A percentile compares a stretch with the other conserved stretches of the same genome.
These are phyloP conservation scores for Isatis tinctoria DNA, from an alignment of 345 rosid genomes.

Conservation along the genomic window DNA sequence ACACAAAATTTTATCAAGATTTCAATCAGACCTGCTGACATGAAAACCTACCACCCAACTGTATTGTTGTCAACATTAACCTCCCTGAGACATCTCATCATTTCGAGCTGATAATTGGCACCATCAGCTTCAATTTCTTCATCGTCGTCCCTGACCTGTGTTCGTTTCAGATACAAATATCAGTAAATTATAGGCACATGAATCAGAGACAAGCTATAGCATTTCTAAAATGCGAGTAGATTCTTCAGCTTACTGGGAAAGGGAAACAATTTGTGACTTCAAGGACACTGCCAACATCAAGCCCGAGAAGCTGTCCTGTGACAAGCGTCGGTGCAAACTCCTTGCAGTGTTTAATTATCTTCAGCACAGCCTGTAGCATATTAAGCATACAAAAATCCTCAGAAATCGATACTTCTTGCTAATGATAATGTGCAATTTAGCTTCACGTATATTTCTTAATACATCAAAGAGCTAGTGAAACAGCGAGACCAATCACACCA, in stretches of 20 bases:
- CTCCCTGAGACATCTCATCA: slow-evolving; percentile 98
- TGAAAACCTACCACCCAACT: slow-evolving; percentile 73
- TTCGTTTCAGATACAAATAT: not conserved
- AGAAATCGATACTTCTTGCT: not conserved
- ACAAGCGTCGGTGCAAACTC: slow-evolving; percentile 94
- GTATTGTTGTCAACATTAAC: slow-evolving; percentile 99
- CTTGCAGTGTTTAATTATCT: slow-evolving; percentile 97
- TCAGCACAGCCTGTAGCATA: slow-evolving; percentile 62
- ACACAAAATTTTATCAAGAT: not conserved
- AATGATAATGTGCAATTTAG: not conserved
- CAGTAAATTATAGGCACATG: not conserved
- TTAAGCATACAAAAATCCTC: not conserved
- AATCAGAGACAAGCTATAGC: not conserved
- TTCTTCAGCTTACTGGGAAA: slow-evolving; percentile 61
- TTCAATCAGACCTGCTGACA: not conserved
- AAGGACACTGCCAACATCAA: slow-evolving; percentile 97
- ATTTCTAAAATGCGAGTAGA: not conserved
- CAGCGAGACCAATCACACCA: not conserved
- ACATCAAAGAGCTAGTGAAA: not conserved
- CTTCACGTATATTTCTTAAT: not conserved
- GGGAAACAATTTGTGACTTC: slow-evolving; percentile 99
- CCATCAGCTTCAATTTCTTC: slow-evolving; percentile 99
- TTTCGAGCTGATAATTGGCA: slow-evolving; percentile 98
- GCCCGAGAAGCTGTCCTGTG: slow-evolving; percentile 96
- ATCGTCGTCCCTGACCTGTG: slow-evolving; percentile 79